Evolutionary conservation across 108 stramenopile genomes (phyloP).

Genomic region (Conticribra weissflogii): DNA sequence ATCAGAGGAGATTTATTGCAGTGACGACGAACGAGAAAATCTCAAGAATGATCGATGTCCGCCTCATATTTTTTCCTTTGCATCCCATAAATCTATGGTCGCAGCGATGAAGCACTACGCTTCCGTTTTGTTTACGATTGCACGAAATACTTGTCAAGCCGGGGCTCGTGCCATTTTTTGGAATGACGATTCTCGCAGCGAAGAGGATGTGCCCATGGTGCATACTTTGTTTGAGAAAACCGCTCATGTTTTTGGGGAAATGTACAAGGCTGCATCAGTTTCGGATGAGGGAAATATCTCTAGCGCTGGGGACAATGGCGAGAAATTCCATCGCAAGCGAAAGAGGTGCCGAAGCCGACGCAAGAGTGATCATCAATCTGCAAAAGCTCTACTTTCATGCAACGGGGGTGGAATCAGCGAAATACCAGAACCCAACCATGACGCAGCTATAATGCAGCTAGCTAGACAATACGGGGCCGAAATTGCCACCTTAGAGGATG

Average conservation of each 20-base stretch:
- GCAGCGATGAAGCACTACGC: neutral
- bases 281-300: neutral
- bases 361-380: neutral
- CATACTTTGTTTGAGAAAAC: slow-evolving; percentile 27
- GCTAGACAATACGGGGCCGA: neutral
- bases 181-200: no score
- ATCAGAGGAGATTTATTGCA: no score
- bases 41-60: neutral
- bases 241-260: slow-evolving; percentile 17
- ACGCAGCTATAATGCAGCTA: neutral
- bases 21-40: neutral
- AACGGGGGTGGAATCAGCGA: slow-evolving; percentile 13
- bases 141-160: neutral
- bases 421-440: slow-evolving; percentile 1
- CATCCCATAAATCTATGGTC: neutral
- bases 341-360: no score
- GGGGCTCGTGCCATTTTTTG: neutral
- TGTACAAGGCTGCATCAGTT: slow-evolving; percentile 19
- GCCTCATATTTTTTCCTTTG: neutral
- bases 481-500: neutral
- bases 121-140: neutral
- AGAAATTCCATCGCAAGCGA: neutral
- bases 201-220: slow-evolving; percentile 5
- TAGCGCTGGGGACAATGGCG: no score
- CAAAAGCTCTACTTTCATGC: slow-evolving; percentile 4